Conservation (phyloP, 805 yeast species). For the Candida alai region DNA sequence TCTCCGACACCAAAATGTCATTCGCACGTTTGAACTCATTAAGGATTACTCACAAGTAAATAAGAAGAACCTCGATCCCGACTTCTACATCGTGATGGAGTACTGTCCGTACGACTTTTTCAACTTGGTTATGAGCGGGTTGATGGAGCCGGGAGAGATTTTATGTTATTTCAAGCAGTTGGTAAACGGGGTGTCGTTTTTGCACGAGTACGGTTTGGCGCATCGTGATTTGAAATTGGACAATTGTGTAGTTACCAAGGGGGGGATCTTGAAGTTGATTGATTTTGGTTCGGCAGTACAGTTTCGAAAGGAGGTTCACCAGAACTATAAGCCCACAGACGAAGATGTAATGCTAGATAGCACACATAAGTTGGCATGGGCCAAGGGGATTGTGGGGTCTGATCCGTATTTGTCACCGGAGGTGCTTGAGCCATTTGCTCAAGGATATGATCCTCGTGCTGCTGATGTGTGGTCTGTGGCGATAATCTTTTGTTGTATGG, state of each 20-base stretch:
- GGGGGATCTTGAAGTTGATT: slow-evolving; percentile 79
- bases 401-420: slow-evolving; percentile 97
- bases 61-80: slow-evolving; percentile 16
- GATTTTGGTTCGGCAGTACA: slow-evolving; percentile 94
- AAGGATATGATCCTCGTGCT: slow-evolving; percentile 77
- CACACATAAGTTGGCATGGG: slow-evolving; percentile 50
- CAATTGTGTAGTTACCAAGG: slow-evolving; percentile 76
- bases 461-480: slow-evolving; percentile 95
- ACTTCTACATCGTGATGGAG: slow-evolving; percentile 80
- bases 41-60: slow-evolving; percentile 41
- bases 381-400: slow-evolving; percentile 88
- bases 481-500: slow-evolving; percentile 88
- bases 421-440: slow-evolving; percentile 47
- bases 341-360: slow-evolving; percentile 6
- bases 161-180: slow-evolving; percentile 83
- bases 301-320: slow-evolving; percentile 52
- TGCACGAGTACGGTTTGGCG: slow-evolving; percentile 82
- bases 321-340: slow-evolving; percentile 7
- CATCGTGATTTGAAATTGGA: slow-evolving; percentile 92
- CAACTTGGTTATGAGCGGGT: slow-evolving; percentile 86
- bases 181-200: slow-evolving; percentile 64
- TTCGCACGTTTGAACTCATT: slow-evolving; percentile 76
- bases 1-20: slow-evolving; percentile 68
- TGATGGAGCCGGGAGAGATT: slow-evolving; percentile 66
- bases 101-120: slow-evolving; percentile 90